A percentile compares a stretch with the other conserved stretches of the same genome.
Evolutionary conservation across 805 yeast genomes (phyloP).

Genomic region (Deakozyma indianensis): DNA sequence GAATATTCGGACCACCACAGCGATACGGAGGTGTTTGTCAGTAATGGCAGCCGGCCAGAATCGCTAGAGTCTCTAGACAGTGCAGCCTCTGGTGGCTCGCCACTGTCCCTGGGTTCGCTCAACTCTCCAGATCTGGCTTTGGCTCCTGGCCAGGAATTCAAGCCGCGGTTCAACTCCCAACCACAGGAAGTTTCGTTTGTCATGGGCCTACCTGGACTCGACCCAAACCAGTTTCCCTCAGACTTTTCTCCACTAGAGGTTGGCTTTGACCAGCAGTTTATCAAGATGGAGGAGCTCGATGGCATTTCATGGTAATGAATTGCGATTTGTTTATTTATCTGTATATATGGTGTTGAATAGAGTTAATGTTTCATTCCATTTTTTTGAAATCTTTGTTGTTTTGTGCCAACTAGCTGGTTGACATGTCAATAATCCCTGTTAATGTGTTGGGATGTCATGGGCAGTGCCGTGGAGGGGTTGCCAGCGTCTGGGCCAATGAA

Average conservation of each 20-base stretch:
- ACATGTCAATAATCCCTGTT: too few species aligned
- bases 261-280: not conserved
- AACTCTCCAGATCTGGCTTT: not conserved
- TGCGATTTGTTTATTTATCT: not conserved
- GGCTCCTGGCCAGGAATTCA: too few species aligned
- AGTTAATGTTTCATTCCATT: too few species aligned
- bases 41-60: not conserved
- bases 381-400: too few species aligned
- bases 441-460: too few species aligned
- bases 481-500: too few species aligned
- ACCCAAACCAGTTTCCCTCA: not conserved
- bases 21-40: not conserved
- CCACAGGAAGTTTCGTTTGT: not conserved
- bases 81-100: not conserved
- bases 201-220: not conserved
- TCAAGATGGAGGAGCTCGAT: constrained; percentile 1
- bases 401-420: too few species aligned
- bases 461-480: too few species aligned
- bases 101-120: not conserved
- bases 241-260: not conserved
- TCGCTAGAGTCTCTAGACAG: not conserved
- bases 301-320: not conserved
- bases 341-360: not conserved
- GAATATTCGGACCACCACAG: not conserved
- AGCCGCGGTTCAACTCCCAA: not conserved